These are phyloP conservation scores for Fusarium pseudocircinatum DNA, from an alignment of 2,329 filamentous ascomycete species.

Conservation along the genomic window DNA sequence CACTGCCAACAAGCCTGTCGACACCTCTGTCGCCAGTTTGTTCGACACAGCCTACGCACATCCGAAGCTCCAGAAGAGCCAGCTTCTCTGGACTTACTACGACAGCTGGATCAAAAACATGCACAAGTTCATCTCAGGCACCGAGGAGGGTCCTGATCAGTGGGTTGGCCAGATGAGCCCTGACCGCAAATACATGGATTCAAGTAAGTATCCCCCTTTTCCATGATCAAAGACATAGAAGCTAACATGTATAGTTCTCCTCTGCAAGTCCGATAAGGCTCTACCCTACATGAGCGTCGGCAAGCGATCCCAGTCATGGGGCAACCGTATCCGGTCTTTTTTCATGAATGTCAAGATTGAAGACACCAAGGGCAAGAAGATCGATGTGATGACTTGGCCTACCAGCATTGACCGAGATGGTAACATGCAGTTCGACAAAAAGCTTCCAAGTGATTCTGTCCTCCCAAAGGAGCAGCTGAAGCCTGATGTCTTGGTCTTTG, in stretches of 20 bases:
- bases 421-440: conserved; percentile 48
- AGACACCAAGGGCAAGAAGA: conserved; percentile 51
- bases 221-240: background rate
- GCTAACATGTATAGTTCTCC: conserved; percentile 49
- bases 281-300: conserved; percentile 55
- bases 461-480: conserved; percentile 44
- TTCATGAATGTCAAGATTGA: conserved; percentile 53
- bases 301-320: conserved; percentile 46
- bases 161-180: conserved; percentile 57
- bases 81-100: conserved; percentile 57
- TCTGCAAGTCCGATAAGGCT: conserved; percentile 55
- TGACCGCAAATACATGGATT: conserved; percentile 49
- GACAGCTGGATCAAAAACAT: conserved; percentile 56
- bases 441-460: conserved; percentile 39
- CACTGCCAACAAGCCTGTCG: conserved; percentile 55
- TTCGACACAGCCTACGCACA: conserved; percentile 64
- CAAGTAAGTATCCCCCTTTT: conserved; percentile 36
- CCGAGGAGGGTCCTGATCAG: conserved; percentile 57
- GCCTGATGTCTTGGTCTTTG: conserved; percentile 57
- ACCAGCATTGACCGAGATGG: conserved; percentile 49
- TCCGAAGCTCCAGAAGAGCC: conserved; percentile 55
- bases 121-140: conserved; percentile 56
- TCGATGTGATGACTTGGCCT: conserved; percentile 58
- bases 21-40: conserved; percentile 57
- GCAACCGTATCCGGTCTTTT: conserved; percentile 49